Base-by-base conservation (phyloP, 352 stramenopile genomes). In the Phytophthora megakarya region DNA sequence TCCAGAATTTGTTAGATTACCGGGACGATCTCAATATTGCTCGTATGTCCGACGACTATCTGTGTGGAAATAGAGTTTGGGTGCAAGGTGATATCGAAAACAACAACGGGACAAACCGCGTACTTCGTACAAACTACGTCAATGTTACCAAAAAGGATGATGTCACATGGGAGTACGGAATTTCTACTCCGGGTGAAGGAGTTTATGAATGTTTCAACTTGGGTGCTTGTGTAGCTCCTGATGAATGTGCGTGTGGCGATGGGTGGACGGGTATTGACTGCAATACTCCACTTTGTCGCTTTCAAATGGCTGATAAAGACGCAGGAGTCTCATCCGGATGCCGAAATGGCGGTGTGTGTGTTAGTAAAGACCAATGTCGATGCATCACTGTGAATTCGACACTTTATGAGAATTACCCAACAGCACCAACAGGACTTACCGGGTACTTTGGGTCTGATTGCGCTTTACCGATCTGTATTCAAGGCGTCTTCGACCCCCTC, bases 141-240 rank as follows among this genome's bases (percentile, higher is more conserved):
- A 98, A 98, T 71, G 96, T 97, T 52, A 90, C 78, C 6, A 80
- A 96, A 61, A 53, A 89, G 19, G 73, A 87, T 48, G 75, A 87
- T 37, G 72, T 81, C 15, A 80, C 68, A 25, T 97, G 89, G 91
- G 45, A 80, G 6, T 77, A 84, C 23, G 93, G 90, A 23, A 26
- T 47, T 3, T 50, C 68, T 0, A 80, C 73, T 1, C 48, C 73
- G 1, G 95, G 95, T 2, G 96, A 99, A 69, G 96, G 97, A 21
- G 86, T 99, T 12, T 99, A 95, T 75, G 86, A 85, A 62, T 99
- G 97, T 76, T 97, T 87, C 69, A 97, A 99, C 77, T 76, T 82
- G 19, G 96, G 96, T 18, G 92, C 86, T 40, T 99, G 97, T 71
- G 77, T 99, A 26, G 76, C 72, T 10, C 94, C 94, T 0, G 94